These are phyloP conservation scores for Paramecium tetraurelia DNA, from an alignment of 73 alveolate genomes.

Conservation along the genomic window DNA sequence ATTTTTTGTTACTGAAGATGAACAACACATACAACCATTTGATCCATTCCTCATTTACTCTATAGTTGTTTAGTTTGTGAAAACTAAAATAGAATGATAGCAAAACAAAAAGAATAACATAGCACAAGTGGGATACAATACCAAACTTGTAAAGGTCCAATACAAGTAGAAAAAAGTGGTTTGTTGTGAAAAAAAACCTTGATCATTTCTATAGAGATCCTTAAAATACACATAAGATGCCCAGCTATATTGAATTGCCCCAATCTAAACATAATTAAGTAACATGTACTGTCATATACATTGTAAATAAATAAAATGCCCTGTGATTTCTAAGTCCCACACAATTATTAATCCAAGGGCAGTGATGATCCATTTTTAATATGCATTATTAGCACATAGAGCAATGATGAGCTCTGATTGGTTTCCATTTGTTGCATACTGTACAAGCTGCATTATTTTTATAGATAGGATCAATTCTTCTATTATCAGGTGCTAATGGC, in stretches of 20 bases:
- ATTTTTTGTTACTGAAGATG: not conserved
- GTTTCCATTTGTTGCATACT: slow-evolving; percentile 77
- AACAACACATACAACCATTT: not conserved
- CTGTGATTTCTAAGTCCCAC: slow-evolving; percentile 80
- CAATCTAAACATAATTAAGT: slow-evolving; percentile 10
- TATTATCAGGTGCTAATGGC: slow-evolving; percentile 52
- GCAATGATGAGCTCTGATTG: slow-evolving; percentile 84
- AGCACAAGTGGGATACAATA: slow-evolving; percentile 41
- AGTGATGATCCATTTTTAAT: slow-evolving; percentile 83
- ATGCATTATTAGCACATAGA: slow-evolving; percentile 74
- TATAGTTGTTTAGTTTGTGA: slow-evolving; percentile 52
- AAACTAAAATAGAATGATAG: slow-evolving; percentile 33
- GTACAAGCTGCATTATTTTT: slow-evolving; percentile 33
- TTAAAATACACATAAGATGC: slow-evolving; percentile 45
- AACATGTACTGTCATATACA: slow-evolving; percentile 65
- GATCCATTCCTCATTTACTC: slow-evolving; percentile 48
- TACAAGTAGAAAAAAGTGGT: not conserved
- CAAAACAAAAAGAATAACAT: slow-evolving; percentile 27
- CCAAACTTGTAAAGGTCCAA: slow-evolving; percentile 49
- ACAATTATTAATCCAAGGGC: slow-evolving; percentile 88
- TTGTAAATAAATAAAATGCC: slow-evolving; percentile 71
- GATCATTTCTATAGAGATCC: slow-evolving; percentile 28
- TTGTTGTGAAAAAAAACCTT: not conserved
- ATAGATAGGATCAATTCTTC: slow-evolving; percentile 52
- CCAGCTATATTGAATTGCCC: slow-evolving; percentile 52